phyloP scores from a whole-genome alignment of 2,329 filamentous ascomycete species.

The Aurifilum marmelostoma region DNA sequence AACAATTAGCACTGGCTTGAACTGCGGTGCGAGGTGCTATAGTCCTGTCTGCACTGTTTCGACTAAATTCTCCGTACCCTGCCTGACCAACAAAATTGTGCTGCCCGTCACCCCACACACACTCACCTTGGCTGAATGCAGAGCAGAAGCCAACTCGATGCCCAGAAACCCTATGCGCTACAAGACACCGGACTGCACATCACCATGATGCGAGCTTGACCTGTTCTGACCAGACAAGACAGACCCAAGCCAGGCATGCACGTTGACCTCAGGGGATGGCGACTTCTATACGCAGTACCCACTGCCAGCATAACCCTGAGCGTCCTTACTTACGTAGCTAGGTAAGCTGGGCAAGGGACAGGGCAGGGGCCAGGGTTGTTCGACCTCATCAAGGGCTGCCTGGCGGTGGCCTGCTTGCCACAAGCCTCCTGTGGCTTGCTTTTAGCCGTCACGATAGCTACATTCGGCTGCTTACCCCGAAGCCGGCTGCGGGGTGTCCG shows the following conservation, averaged over 20 bases:
- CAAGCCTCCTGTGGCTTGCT: slow-evolving; percentile 10
- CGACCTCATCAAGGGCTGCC: not conserved
- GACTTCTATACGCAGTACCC: not conserved
- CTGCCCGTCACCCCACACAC: not conserved
- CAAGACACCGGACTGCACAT: not conserved
- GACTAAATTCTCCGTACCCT: slow-evolving; percentile 1
- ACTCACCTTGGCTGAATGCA: not conserved
- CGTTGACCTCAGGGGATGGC: not conserved
- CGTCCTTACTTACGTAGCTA: not conserved
- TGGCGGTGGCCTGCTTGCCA: not conserved
- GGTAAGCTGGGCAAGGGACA: not conserved
- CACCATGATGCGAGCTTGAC: not conserved
- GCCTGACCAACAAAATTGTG: not conserved
- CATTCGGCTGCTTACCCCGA: not conserved
- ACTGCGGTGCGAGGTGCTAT: not conserved
- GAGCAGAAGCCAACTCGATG: not conserved
- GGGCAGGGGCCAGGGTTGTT: not conserved
- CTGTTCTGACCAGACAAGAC: not conserved
- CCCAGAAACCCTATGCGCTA: not conserved
- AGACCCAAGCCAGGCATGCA: not conserved
- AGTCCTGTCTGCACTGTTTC: not conserved
- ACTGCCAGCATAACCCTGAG: not conserved
- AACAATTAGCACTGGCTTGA: slow-evolving; percentile 5
- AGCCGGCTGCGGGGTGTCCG: not conserved
- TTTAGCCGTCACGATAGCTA: not conserved